Conservation (phyloP, 495 filamentous ascomycete genomes). For the Pyrenopolyporus hunteri region DNA sequence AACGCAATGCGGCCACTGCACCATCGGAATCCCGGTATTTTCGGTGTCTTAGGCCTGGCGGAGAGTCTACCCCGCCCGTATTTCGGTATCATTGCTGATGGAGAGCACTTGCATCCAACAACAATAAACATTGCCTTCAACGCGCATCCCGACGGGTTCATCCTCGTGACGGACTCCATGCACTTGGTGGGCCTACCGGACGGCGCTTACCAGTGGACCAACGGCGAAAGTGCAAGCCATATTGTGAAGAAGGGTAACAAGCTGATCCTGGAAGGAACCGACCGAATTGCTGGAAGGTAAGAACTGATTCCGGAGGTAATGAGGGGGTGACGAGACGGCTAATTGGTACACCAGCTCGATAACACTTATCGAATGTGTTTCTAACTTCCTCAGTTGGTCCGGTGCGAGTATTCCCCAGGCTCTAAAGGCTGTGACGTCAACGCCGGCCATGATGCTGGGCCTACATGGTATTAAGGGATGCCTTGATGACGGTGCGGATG, state of each 20-base stretch:
- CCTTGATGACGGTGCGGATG: conserved; percentile 73
- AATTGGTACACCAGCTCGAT: conserved; percentile 57
- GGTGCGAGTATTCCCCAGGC: conserved; percentile 67
- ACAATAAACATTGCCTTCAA: conserved; percentile 67
- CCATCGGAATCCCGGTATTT: conserved; percentile 84
- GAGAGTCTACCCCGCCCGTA: conserved; percentile 58
- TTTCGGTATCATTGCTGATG: conserved; percentile 71
- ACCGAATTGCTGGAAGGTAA: conserved; percentile 74
- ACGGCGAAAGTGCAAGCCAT: conserved; percentile 66
- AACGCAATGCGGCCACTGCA: conserved; percentile 88
- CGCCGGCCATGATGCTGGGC: conserved; percentile 76
- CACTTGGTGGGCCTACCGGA: conserved; percentile 72
- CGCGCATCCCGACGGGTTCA: conserved; percentile 65
- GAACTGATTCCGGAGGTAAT: background rate
- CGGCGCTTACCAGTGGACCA: conserved; percentile 78
- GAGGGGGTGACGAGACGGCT: background rate
- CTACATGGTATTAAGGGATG: conserved; percentile 69
- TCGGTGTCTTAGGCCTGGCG: conserved; percentile 69
- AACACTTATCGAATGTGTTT: conserved; percentile 78
- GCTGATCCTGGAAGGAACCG: conserved; percentile 70
- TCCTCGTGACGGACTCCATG: conserved; percentile 74
- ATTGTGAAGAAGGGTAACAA: conserved; percentile 69
- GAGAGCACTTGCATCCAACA: conserved; percentile 70
- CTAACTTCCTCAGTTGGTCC: conserved; percentile 78
- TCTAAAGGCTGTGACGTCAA: conserved; percentile 71